Percentiles rank a stretch among this genome's conserved stretches.
Evolutionary conservation across 129 eudicot genomes (phyloP).

Genomic region (Apium graveolens): DNA sequence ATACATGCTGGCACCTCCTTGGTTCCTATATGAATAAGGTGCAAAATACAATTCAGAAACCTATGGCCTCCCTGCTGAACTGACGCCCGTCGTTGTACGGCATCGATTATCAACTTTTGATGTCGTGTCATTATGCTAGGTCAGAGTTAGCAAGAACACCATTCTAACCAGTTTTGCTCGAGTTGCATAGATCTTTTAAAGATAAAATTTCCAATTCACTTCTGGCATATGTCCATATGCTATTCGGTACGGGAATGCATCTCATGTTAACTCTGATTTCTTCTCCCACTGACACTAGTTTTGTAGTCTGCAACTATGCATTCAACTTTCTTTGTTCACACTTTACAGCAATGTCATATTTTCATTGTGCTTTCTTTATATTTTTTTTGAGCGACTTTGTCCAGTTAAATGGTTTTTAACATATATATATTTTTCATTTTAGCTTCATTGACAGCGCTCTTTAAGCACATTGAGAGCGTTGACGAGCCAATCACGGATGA

Average conservation of each 20-base stretch:
- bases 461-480: slow-evolving; percentile 78
- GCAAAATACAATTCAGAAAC: not conserved
- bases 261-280: not conserved
- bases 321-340: not conserved
- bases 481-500: slow-evolving; percentile 86
- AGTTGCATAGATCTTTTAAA: not conserved
- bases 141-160: not conserved
- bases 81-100: not conserved
- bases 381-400: not conserved
- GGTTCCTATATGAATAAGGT: not conserved
- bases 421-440: slow-evolving; percentile 14
- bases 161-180: not conserved
- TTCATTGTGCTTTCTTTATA: not conserved
- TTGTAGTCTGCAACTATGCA: not conserved
- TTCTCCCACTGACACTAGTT: not conserved
- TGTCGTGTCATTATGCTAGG: not conserved
- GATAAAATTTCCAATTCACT: not conserved
- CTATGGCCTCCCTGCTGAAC: not conserved
- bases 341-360: not conserved
- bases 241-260: not conserved
- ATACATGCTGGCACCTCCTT: slow-evolving; percentile 3
- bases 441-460: slow-evolving; percentile 85
- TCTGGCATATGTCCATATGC: not conserved
- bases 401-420: not conserved
- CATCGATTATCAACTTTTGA: not conserved